phyloP scores from a whole-genome alignment of 768 basidiomycete species.

The Antrodiella citrinella region DNA sequence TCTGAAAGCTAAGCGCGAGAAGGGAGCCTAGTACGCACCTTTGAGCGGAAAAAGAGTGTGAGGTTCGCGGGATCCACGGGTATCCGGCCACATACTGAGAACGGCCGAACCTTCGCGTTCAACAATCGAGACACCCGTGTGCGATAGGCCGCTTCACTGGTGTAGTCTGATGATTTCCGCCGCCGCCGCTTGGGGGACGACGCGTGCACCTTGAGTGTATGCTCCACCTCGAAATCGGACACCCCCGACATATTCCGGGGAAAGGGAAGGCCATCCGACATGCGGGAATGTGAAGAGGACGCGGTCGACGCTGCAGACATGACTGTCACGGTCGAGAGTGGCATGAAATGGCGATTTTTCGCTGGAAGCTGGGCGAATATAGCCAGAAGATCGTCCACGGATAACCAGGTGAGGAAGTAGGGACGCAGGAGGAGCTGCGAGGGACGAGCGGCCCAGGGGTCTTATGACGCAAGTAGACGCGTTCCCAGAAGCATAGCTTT shows the following conservation, averaged over 20 bases:
- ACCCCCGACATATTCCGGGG: constrained; percentile 24
- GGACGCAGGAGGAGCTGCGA: constrained; percentile 6
- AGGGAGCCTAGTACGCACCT: constrained; percentile 35
- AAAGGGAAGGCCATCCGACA: constrained; percentile 32
- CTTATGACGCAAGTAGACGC: constrained; percentile 18
- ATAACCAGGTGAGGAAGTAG: constrained; percentile 7
- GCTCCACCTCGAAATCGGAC: constrained; percentile 62
- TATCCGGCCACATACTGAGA: constrained; percentile 59
- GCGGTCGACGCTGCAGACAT: constrained; percentile 13
- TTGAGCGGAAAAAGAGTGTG: constrained; percentile 71
- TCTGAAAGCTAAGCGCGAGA: not conserved
- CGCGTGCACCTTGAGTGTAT: constrained; percentile 11
- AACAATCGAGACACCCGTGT: constrained; percentile 49
- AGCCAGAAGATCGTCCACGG: not conserved
- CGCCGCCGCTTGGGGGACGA: constrained; percentile 16
- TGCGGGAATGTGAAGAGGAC: constrained; percentile 25
- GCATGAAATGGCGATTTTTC: constrained; percentile 11
- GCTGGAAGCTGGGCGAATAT: constrained; percentile 4
- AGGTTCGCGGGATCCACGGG: constrained; percentile 61
- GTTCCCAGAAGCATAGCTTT: not conserved
- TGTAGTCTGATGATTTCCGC: constrained; percentile 32
- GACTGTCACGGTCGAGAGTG: constrained; percentile 15
- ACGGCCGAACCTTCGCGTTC: constrained; percentile 50
- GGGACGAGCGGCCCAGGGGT: constrained; percentile 8
- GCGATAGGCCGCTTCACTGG: constrained; percentile 46